Evolutionary conservation across 2,329 filamentous ascomycete species (phyloP).

Genomic region (Colletotrichum siamense): DNA sequence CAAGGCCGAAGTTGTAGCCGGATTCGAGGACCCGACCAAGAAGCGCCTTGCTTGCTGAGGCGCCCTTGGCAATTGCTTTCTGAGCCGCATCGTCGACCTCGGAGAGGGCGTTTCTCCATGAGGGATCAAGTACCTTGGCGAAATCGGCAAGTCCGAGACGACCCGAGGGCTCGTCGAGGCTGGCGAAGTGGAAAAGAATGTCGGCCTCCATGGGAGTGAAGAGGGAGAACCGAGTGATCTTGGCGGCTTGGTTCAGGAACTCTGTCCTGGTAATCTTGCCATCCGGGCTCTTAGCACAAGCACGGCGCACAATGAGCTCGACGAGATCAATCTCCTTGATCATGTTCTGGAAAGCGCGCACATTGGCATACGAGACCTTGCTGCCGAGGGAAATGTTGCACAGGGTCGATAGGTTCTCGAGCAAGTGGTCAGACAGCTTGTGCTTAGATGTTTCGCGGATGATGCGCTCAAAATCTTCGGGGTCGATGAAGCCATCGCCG

Average conservation of each 20-base stretch:
- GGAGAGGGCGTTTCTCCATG: slow-evolving; percentile 75
- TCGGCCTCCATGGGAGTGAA: slow-evolving; percentile 99
- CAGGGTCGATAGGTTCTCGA: slow-evolving; percentile 88
- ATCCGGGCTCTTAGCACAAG: slow-evolving; percentile 81
- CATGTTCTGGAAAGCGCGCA: slow-evolving; percentile 97
- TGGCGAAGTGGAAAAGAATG: slow-evolving; percentile 97
- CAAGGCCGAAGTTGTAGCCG: slow-evolving; percentile 87
- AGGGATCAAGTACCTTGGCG: slow-evolving; percentile 91
- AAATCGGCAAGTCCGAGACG: slow-evolving; percentile 85
- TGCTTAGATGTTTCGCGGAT: slow-evolving; percentile 91
- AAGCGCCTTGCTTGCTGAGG: slow-evolving; percentile 51
- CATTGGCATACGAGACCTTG: slow-evolving; percentile 97
- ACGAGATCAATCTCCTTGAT: slow-evolving; percentile 98
- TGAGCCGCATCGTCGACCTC: slow-evolving; percentile 50
- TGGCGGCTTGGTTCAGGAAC: slow-evolving; percentile 92
- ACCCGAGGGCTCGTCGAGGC: slow-evolving; percentile 87
- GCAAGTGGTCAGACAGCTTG: slow-evolving; percentile 95
- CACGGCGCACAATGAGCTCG: slow-evolving; percentile 89
- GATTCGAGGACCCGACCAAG: slow-evolving; percentile 75
- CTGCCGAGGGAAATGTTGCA: slow-evolving; percentile 92
- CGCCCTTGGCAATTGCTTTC: slow-evolving; percentile 46
- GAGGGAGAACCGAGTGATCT: slow-evolving; percentile 89
- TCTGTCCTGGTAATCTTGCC: slow-evolving; percentile 94
- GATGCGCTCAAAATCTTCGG: slow-evolving; percentile 95
- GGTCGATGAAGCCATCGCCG: slow-evolving; percentile 92